Evolutionary conservation across 2,329 filamentous ascomycete genomes (phyloP), one percentile per base, ranked within the genome.

Genomic region (Xylariales sp.): DNA sequence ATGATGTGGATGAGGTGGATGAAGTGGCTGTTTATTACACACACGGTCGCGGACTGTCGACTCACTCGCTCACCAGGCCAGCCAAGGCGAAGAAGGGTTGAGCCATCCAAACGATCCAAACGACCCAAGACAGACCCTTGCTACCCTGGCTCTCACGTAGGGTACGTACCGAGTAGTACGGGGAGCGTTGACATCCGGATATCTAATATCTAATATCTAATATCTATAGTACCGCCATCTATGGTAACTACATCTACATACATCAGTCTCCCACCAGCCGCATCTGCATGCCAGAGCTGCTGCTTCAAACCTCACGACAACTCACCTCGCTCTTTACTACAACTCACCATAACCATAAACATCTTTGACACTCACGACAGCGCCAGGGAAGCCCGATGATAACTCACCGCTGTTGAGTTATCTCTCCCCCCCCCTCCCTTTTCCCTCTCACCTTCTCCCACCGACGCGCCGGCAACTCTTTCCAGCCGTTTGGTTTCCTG

Each of bases 51-150:
- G 62, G 66, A 59, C 65, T 59, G 67, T 56, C 56, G 55, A 68
- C 67, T 73, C 64, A 69, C 55, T 64, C 50, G 54, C 65, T 65
- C 52, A 68, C 56, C 61, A 63, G 57, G 54, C 62, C 56, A 54
- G 64, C 60, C 56, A 61, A 57, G 59, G 64, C 59, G 50, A 69
- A 68, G 67, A 70, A 69, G 68, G 70, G 59, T 59, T 74, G 74
- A 75, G 74, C 75, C 75, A 75, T 75, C 75, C 75, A 78, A 77
- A 77, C 76, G 73, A 74, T 75, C 75, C 75, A 78, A 77, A 77
- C 76, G 73, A 74, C 69, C 74, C 73, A 72, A 71, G 70, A 71
- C 65, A 70, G 69, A 74, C 75, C 76, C 75, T 71, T 71, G 72
- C 68, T 69, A 23, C 23, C 23, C 23, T 23, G 23, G 23, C 69